Evolutionary conservation across 2,329 filamentous ascomycete species (phyloP), one percentile per base, ranked within the genome.

Genomic region (Chaetomium strumarium): DNA sequence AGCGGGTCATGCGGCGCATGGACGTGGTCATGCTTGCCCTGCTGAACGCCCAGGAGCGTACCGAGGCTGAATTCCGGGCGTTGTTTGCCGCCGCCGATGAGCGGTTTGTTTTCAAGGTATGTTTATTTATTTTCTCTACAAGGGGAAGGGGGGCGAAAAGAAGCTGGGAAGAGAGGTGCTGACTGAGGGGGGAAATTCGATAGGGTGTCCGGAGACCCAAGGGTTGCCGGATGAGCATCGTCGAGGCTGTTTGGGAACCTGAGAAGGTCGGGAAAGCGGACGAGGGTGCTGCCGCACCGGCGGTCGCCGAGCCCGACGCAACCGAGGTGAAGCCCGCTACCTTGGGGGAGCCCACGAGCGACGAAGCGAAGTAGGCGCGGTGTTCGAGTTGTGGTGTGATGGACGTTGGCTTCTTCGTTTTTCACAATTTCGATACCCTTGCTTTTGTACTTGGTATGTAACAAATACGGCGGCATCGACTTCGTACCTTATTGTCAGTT

Each of bases 11-110:
- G 55, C 63, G 63, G 10, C 65, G 66, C 6, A 72, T 74, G 68
- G 72, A 74, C 54, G 58, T 73, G 39, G 65, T 73, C 34, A 75
- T 75, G 72, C 58, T 75, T 46, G 63, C 66, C 8, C 55, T 73
- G 44, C 62, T 73, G 34, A 75, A 75, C 58, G 67, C 72, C 8
- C 67, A 70, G 59, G 74, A 75, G 64, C 64, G 75, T 3, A 70
- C 68, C 30, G 67, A 70, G 43, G 64, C 58, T 3, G 73, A 77
- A 55, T 78, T 75, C 60, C 58, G 60, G 48, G 63, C 62, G 16
- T 48, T 78, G 37, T 76, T 78, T 56, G 58, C 58, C 34, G 57
- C 60, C 34, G 72, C 68, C 0, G 67, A 72, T 55, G 47, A 58
- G 17, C 58, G 71, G 0, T 75, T 75, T 45, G 63, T 64, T 17